A percentile compares a stretch with the other conserved stretches of the same genome.
These are phyloP conservation scores for Bipolaris zeicola DNA, from an alignment of 2,329 filamentous ascomycete genomes.

Conservation along the genomic window DNA sequence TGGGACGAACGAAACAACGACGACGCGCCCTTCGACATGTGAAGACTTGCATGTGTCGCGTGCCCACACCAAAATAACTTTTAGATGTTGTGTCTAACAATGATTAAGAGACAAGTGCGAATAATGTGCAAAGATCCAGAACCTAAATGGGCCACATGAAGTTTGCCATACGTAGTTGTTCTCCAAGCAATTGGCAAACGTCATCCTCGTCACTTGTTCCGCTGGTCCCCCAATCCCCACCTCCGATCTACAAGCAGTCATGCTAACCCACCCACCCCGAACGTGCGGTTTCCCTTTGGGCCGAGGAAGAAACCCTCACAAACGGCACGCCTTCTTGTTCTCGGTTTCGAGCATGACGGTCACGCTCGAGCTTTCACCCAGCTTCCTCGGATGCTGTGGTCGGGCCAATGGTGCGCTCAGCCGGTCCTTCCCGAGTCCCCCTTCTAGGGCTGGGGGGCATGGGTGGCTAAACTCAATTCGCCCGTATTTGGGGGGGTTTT, in stretches of 20 bases:
- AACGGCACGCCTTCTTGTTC: slow-evolving; percentile 13
- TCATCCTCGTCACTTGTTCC: slow-evolving; percentile 36
- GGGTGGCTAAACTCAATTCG: slow-evolving; percentile 16
- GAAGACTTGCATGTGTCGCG: slow-evolving; percentile 35
- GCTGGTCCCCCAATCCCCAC: slow-evolving; percentile 30
- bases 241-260: slow-evolving; percentile 32
- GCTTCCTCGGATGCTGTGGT: slow-evolving; percentile 39
- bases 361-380: slow-evolving; percentile 15
- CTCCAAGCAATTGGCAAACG: slow-evolving; percentile 45
- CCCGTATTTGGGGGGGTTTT: background rate
- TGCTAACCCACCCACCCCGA: slow-evolving; percentile 5
- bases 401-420: slow-evolving; percentile 46
- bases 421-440: slow-evolving; percentile 38
- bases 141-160: background rate
- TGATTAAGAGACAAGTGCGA: background rate
- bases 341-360: slow-evolving; percentile 13
- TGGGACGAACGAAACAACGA: slow-evolving; percentile 2
- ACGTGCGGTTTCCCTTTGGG: slow-evolving; percentile 38
- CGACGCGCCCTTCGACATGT: slow-evolving; percentile 31
- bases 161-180: slow-evolving; percentile 1
- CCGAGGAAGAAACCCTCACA: slow-evolving; percentile 41
- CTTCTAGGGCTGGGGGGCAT: slow-evolving; percentile 11
- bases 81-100: background rate
- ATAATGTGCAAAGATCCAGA: no score
- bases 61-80: slow-evolving; percentile 15